Evolutionary conservation across 1,139 yeast species (phyloP).

Genomic region (Nakaseomyces nivariensis): DNA sequence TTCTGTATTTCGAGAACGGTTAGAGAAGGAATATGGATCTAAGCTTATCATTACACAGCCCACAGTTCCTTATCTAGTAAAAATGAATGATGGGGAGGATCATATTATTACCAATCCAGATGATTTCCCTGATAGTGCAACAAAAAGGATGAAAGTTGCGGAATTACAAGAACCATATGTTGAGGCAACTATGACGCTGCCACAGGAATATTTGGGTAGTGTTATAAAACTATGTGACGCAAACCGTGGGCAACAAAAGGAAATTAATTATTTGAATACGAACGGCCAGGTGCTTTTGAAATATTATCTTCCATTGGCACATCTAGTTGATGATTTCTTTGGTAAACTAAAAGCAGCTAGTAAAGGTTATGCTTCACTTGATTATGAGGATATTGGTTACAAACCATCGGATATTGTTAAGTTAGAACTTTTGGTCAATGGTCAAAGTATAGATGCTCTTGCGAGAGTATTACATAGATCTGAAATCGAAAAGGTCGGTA

Average conservation of each 20-base stretch:
- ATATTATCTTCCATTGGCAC: constrained; percentile 77
- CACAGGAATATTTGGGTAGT: constrained; percentile 77
- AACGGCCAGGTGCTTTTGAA: constrained; percentile 76
- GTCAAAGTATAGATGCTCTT: constrained; percentile 82
- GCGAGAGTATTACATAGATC: constrained; percentile 83
- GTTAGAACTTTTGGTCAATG: constrained; percentile 81
- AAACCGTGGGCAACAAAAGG: constrained; percentile 75
- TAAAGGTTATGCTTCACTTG: constrained; percentile 87
- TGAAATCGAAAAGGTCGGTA: constrained; percentile 62
- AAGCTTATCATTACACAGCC: constrained; percentile 89
- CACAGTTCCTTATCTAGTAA: constrained; percentile 82
- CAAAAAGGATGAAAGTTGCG: constrained; percentile 38
- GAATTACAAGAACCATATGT: constrained; percentile 80
- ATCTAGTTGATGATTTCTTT: constrained; percentile 87
- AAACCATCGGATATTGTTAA: constrained; percentile 71
- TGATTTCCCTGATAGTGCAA: constrained; percentile 65
- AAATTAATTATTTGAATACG: constrained; percentile 56
- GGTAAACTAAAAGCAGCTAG: constrained; percentile 87
- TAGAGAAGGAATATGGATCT: constrained; percentile 91
- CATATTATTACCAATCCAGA: constrained; percentile 76
- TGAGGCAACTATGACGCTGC: constrained; percentile 83
- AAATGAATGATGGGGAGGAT: constrained; percentile 54
- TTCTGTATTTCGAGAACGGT: constrained; percentile 81
- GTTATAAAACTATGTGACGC: constrained; percentile 81
- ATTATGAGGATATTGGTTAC: constrained; percentile 91